Base-by-base conservation (phyloP, 2,329 filamentous ascomycete species). In the Claviceps paspali region DNA sequence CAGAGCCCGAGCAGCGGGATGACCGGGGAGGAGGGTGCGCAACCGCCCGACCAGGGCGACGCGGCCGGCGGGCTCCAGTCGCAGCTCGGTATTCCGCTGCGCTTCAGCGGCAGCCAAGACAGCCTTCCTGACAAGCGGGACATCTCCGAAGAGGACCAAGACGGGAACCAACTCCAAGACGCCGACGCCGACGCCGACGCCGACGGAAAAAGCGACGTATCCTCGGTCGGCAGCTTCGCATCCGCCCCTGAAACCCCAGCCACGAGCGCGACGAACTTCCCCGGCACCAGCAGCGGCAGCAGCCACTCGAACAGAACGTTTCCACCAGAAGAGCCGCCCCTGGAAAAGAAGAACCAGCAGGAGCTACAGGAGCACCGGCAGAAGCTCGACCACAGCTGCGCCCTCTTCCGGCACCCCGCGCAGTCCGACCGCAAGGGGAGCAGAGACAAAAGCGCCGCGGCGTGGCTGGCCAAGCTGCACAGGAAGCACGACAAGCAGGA, bases 401-500 rank as follows among this genome's bases (percentile, higher is more conserved):
- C 61, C n/a, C 67, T 68, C 45, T 64, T 69, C 36, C 64, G 67
- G 15, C 62, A 70, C 42, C 70, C 64, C 31, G 54, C 60, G 24
- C 47, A 56, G 22, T 60, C 52, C 19, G 65, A 64, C 42, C 60
- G 62, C 14, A 55, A 57, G 9, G 69, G 70, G 24, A 63, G 63
- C 41, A 56, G 65, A 43, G 59, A 62, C 35, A 60, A 68, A 39
- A 70, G 78, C 32, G 62, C 60, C 35, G 54, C 61, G 2, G 54
- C 61, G 2, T 61, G 64, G 2, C 43, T 74, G 5, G 63, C 67
- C 22, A 79, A 75, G 52, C 63, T 75, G 6, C 67, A 69, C 22
- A 73, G 79, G 50, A 77, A 72, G 49, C 74, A 82, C 52, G 68
- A 74, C 32, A 64, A 79, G 50, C 72, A 78, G 36, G 72, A 79